Evolutionary conservation across 106 monocot species (phyloP), one percentile per base, ranked within the genome.

Genomic region (Acorus gramineus): DNA sequence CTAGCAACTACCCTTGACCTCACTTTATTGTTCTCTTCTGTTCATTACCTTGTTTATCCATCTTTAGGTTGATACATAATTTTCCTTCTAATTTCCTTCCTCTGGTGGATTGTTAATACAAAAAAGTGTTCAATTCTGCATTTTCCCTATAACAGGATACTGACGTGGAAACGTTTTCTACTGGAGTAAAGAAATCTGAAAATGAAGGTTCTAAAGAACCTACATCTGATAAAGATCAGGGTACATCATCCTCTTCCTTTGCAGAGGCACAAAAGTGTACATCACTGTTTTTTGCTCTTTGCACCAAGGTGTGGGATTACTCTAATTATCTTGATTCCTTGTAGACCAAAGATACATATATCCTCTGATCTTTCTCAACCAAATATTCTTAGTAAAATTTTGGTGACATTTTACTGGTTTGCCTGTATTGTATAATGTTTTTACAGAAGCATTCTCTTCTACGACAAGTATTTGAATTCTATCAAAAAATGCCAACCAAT

Each of bases 201-300:
- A 59, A 48, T 71, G 51, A 42, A 59, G 67, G 49, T 11, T 59
- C 61, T 12, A 52, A 53, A 63, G 83, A 79, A 63, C 28, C 43
- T 7, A 53, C 53, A 66, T 59, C 71, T 70, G 76, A 74, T 67
- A 49, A 61, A 51, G 62, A 57, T 62, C 64, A 73, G 42, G 64
- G 5, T 74, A 11, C 63, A 56, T 13, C 62, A 52, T 58, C 76
- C 2, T 77, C 74, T 73, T 71, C 73, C 62, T 44, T 87, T 63
- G 65, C 73, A 47, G 95, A 87, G 56, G 85, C 82, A 43, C 90
- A 96, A 74, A 74, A 80, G 28, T 73, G 78, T 59, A 87, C 85
- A 76, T 87, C 95, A 66, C 87, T 96, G 53, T 87, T 90, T 70
- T 96, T 96, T 82, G 95, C 95, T 62, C 79, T 96, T 71, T 96